A percentile compares a stretch with the other conserved stretches of the same genome.
Evolutionary conservation across 2,329 filamentous ascomycete genomes (phyloP).

Genomic region (Hymenoscyphus repandus): DNA sequence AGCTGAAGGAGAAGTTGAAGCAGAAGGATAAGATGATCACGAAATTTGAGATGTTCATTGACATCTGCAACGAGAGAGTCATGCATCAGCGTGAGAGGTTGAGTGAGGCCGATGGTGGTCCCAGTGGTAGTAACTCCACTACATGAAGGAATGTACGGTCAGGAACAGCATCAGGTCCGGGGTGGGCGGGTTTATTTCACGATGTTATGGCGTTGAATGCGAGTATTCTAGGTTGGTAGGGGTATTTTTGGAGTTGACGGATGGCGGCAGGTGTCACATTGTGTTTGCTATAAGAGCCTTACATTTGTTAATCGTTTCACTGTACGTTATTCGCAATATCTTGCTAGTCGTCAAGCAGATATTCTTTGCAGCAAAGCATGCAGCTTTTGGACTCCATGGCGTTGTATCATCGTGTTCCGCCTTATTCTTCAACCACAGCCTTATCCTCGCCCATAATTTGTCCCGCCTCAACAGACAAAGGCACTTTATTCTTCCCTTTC

Average conservation of each 20-base stretch:
- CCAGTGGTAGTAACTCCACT: conserved; percentile 15
- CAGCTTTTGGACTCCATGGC: too few species aligned
- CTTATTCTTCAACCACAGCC: conserved; percentile 11
- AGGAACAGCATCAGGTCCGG: not conserved
- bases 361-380: too few species aligned
- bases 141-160: conserved; percentile 7
- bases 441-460: conserved; percentile 9
- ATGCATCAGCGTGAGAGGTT: conserved; percentile 57
- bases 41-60: conserved; percentile 65
- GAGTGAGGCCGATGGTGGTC: conserved; percentile 24
- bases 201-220: not conserved
- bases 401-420: not conserved
- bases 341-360: too few species aligned
- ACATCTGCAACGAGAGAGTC: conserved; percentile 62
- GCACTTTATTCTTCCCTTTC: conserved; percentile 58
- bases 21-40: conserved; percentile 59
- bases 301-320: too few species aligned
- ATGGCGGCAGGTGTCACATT: too few species aligned
- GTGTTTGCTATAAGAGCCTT: too few species aligned
- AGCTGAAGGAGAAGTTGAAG: conserved; percentile 52
- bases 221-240: not conserved
- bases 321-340: too few species aligned
- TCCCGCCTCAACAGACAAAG: conserved; percentile 17
- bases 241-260: not conserved
- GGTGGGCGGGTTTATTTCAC: not conserved